phyloP scores from a whole-genome alignment of 352 stramenopile species.

The Globisporangium mamillatum region DNA sequence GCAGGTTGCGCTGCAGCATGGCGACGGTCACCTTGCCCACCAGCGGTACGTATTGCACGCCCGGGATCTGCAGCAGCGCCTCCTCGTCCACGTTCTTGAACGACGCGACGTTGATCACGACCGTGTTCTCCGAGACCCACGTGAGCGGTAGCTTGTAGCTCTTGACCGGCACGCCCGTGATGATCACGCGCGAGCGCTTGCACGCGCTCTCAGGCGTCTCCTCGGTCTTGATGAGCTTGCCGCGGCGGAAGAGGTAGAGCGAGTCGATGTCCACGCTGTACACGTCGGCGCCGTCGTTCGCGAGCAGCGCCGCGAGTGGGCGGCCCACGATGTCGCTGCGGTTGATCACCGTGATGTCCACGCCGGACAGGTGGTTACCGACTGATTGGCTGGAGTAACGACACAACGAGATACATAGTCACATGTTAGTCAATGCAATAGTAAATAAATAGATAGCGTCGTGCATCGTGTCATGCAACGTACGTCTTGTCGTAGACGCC shows the following conservation, averaged over 20 bases:
- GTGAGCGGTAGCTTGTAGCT: conserved; percentile 92
- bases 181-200: conserved; percentile 90
- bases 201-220: conserved; percentile 87
- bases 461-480: background rate
- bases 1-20: conserved; percentile 95
- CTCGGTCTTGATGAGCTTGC: conserved; percentile 84
- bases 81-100: conserved; percentile 96
- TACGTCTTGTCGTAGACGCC: conserved; percentile 80
- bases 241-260: conserved; percentile 93
- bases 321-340: conserved; percentile 96
- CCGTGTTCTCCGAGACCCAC: conserved; percentile 90
- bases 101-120: conserved; percentile 95
- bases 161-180: conserved; percentile 93
- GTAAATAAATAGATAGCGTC: background rate
- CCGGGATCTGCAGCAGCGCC: conserved; percentile 84
- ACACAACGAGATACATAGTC: background rate
- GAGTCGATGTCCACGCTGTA: conserved; percentile 96
- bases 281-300: conserved; percentile 93
- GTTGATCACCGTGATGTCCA: conserved; percentile 96
- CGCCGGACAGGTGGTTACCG: conserved; percentile 71
- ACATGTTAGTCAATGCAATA: background rate
- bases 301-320: conserved; percentile 94
- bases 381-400: conserved; percentile 25
- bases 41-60: conserved; percentile 93
- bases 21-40: conserved; percentile 97